Base-by-base conservation (phyloP, 495 filamentous ascomycete species). In the Thermothielavioides terrestris region DNA sequence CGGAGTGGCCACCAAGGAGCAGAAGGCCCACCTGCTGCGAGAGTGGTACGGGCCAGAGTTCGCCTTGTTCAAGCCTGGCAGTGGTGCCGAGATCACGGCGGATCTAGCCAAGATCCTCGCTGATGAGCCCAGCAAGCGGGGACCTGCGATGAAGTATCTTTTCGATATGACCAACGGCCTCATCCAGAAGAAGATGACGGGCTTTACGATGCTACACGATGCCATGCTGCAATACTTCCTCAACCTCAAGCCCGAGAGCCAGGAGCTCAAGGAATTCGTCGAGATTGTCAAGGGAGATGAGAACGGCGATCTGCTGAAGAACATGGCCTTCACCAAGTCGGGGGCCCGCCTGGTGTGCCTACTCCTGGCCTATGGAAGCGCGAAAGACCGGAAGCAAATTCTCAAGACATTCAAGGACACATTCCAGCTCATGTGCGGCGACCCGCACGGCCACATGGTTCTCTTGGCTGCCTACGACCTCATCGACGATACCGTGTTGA, bases 21-120 rank as follows among this genome's bases (percentile, higher is more conserved):
- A 99, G 62, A 71, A 89, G 63, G 79, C 83, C 18, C 79, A 77
- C 42, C 74, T 99, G 43, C 75, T 99, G 17, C 76, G 89, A 22
- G 94, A 99, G 68, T 99, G 94, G 88, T 99, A 96, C 64, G 92
- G 94, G 1, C 76, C 89, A 0, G 94, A 99, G 58, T 97, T 94
- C 62, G 77, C 87, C 12, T 75, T 96, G 18, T 91, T 95, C 68
- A 78, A 78, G 50, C 70, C 75, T 18, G 74, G 70, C 26, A 58
- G 70, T 9, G 70, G 79, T 9, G 70, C 72, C 25, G 69, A 73
- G 47, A 46, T 55, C 31, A 59, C 70, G 23, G 66, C 67, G 4
- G 83, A 88, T 27, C 76, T 99, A 23, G 72, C 77, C 37, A 65
- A 77, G 28, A 90, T 99, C 42, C 68, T 97, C 18, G 76, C 77